A percentile compares a stretch with the other conserved stretches of the same genome.
Conservation (phyloP, 805 yeast genomes). For the Starmera quercuum region DNA sequence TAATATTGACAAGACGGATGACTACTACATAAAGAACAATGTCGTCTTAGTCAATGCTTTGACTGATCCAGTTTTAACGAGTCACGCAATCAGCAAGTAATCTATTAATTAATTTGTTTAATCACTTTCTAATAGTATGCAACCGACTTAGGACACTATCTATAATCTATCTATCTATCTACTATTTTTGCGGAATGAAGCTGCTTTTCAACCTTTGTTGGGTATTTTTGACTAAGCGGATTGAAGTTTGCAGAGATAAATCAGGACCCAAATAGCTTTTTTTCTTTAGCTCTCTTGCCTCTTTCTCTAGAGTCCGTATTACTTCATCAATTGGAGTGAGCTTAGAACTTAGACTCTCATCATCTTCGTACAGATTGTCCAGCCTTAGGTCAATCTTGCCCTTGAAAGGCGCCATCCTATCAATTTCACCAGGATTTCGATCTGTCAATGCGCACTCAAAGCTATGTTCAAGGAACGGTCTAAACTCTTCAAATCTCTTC, state of each 20-base stretch:
- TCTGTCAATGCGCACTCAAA: constrained; percentile 44
- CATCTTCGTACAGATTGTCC: neutral
- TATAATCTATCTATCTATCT: too few species aligned
- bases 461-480: constrained; percentile 57
- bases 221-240: neutral
- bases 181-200: too few species aligned
- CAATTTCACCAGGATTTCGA: neutral
- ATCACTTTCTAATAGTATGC: neutral
- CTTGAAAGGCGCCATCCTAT: neutral
- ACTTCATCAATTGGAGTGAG: neutral
- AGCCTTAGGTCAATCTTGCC: neutral
- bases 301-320: neutral
- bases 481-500: constrained; percentile 43
- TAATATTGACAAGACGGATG: constrained; percentile 27
- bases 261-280: too few species aligned
- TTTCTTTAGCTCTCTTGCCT: neutral
- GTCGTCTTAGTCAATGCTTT: constrained; percentile 21
- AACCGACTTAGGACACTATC: too few species aligned
- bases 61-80: neutral
- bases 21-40: constrained; percentile 22
- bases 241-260: too few species aligned
- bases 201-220: too few species aligned
- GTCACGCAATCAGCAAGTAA: neutral
- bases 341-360: neutral
- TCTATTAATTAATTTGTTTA: neutral